These are phyloP conservation scores for Trametes hirsuta DNA, from an alignment of 1,284 basidiomycete genomes.

Conservation along the genomic window DNA sequence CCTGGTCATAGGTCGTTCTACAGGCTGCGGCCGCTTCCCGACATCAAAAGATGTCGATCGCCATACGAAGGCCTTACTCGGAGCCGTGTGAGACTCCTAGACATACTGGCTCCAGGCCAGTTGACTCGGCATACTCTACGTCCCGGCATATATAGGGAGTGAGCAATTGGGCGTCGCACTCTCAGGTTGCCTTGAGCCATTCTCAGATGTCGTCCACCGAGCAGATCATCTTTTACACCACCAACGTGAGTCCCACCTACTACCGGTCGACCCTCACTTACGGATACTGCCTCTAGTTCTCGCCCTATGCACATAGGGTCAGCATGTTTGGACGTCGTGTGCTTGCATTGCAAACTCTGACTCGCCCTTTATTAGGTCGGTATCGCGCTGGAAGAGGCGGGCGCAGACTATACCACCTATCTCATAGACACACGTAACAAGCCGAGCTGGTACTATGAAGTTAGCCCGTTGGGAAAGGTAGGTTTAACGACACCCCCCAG, in stretches of 20 bases:
- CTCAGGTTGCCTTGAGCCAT: no score
- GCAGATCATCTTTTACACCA: conserved; percentile 18
- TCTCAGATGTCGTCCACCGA: background rate
- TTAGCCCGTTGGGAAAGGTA: conserved; percentile 43
- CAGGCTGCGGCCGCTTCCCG: no score
- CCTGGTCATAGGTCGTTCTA: no score
- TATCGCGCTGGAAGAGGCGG: background rate
- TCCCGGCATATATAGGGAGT: no score
- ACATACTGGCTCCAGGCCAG: no score
- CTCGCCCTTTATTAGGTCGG: background rate
- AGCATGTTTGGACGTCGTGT: background rate
- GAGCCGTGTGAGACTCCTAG: no score
- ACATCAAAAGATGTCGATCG: no score
- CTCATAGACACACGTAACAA: conserved; percentile 35
- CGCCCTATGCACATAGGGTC: conserved; percentile 22
- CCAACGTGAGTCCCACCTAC: conserved; percentile 11
- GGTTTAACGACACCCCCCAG: background rate
- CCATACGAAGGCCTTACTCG: no score
- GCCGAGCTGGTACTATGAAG: conserved; percentile 34
- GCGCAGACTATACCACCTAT: conserved; percentile 8
- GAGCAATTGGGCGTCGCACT: no score
- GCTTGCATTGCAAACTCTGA: background rate
- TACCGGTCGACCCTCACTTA: background rate
- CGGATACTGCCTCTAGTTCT: conserved; percentile 8
- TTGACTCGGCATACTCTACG: no score